Evolutionary conservation across 192 early-diverging fungal species (phyloP).

Genomic region (Coemansia sp.): DNA sequence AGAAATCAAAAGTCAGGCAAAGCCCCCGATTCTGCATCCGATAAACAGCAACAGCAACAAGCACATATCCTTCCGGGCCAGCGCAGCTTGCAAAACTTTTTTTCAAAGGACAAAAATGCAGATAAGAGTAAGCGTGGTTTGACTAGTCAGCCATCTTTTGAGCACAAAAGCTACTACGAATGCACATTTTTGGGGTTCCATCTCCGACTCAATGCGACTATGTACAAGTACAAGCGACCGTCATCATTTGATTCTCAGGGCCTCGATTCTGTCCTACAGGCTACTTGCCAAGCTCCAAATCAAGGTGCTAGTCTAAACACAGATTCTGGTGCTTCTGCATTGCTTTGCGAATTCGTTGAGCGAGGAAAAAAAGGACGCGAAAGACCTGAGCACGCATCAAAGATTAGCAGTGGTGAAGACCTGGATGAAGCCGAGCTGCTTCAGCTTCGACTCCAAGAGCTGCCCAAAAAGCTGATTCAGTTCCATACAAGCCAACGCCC

Average conservation of each 20-base stretch:
- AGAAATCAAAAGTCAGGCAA: not conserved
- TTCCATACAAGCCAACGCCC: constrained; percentile 36
- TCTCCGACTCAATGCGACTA: constrained; percentile 29
- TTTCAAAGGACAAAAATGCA: constrained; percentile 15
- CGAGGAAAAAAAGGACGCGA: not conserved
- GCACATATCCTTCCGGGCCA: constrained; percentile 26
- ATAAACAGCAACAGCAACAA: not conserved
- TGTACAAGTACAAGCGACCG: constrained; percentile 28
- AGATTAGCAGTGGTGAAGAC: constrained; percentile 11
- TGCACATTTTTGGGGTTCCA: constrained; percentile 46
- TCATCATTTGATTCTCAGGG: constrained; percentile 35
- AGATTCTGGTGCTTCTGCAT: not conserved
- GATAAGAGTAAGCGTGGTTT: constrained; percentile 11
- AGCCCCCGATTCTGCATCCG: not conserved
- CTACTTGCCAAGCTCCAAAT: too few relatives aligned
- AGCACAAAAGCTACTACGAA: constrained; percentile 28
- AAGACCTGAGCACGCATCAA: not conserved
- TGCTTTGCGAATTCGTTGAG: constrained; percentile 12
- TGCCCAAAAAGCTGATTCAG: constrained; percentile 38
- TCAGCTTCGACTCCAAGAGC: constrained; percentile 17
- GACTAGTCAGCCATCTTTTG: not conserved
- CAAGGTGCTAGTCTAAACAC: too few relatives aligned
- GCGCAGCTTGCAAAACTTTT: constrained; percentile 48
- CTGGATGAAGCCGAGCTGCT: constrained; percentile 34
- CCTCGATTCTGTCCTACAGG: constrained; percentile 35